phyloP scores from a whole-genome alignment of 2,329 filamentous ascomycete genomes.

The Arthrobotrys pseudoclavata region DNA sequence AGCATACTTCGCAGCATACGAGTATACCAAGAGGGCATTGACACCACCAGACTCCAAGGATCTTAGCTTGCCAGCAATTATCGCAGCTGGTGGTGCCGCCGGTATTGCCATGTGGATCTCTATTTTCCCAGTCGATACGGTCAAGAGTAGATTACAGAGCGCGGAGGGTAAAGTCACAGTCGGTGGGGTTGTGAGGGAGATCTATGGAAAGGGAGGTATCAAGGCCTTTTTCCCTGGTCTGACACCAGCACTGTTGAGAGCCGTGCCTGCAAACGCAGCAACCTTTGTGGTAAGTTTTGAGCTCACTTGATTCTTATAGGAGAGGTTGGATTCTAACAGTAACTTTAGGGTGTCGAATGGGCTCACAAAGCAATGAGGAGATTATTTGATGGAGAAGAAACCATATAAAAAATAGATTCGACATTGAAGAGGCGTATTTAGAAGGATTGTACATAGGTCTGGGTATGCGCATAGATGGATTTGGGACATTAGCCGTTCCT shows the following conservation, averaged over 20 bases:
- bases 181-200: slow-evolving; percentile 80
- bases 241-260: slow-evolving; percentile 89
- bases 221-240: slow-evolving; percentile 98
- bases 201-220: slow-evolving; percentile 86
- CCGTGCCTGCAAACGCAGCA: slow-evolving; percentile 94
- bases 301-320: neutral
- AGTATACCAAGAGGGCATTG: slow-evolving; percentile 88
- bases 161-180: slow-evolving; percentile 87
- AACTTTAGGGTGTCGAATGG: slow-evolving; percentile 78
- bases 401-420: neutral
- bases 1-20: slow-evolving; percentile 97
- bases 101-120: slow-evolving; percentile 99
- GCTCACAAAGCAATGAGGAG: slow-evolving; percentile 86
- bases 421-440: slow-evolving; percentile 7
- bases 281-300: slow-evolving; percentile 75
- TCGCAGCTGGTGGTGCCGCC: slow-evolving; percentile 87
- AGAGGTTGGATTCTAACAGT: slow-evolving; percentile 1
- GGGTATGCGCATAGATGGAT: slow-evolving; percentile 50
- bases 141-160: slow-evolving; percentile 94
- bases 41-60: slow-evolving; percentile 87
- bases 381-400: slow-evolving; percentile 69
- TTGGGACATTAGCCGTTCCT: slow-evolving; percentile 16
- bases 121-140: slow-evolving; percentile 96
- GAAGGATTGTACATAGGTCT: slow-evolving; percentile 48
- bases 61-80: slow-evolving; percentile 84